Conservation (phyloP, 2,329 filamentous ascomycete species). For the Huntiella moniliformis region DNA sequence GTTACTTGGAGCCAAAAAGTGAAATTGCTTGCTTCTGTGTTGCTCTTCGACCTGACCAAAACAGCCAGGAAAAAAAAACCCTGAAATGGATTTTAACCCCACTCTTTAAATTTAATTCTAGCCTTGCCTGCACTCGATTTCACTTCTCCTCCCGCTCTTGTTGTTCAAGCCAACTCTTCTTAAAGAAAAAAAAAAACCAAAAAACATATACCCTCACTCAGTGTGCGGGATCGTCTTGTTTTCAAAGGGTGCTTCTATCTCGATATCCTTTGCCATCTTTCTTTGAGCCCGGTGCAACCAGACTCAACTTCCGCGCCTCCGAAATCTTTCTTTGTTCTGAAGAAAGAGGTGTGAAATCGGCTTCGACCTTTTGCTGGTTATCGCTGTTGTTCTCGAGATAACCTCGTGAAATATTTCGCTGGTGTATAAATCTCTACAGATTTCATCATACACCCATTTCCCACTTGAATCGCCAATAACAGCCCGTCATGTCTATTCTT, state of each 20-base stretch:
- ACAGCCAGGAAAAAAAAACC: slow-evolving; percentile 10
- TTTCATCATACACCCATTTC: neutral
- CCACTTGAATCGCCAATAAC: neutral
- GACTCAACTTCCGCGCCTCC: neutral
- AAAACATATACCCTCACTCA: slow-evolving; percentile 4
- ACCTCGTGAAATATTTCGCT: neutral
- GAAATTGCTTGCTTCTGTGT: too few relatives aligned
- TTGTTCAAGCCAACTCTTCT: slow-evolving; percentile 4
- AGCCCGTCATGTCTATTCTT: slow-evolving; percentile 58
- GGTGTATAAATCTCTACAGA: neutral
- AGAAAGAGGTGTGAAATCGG: too few relatives aligned
- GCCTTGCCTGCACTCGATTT: neutral
- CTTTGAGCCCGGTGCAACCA: neutral
- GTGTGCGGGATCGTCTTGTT: slow-evolving; percentile 7
- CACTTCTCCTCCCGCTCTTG: slow-evolving; percentile 2
- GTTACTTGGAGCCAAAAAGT: too few relatives aligned
- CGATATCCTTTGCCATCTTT: neutral
- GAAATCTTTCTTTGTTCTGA: neutral
- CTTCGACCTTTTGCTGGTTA: neutral
- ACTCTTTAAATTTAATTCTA: slow-evolving; percentile 11
- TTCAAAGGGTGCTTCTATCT: slow-evolving; percentile 3
- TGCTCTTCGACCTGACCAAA: neutral
- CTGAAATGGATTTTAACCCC: slow-evolving; percentile 10
- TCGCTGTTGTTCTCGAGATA: neutral
- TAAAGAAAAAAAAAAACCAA: slow-evolving; percentile 6